Conservation (phyloP, 352 stramenopile species). For the Globisporangium splendens region DNA sequence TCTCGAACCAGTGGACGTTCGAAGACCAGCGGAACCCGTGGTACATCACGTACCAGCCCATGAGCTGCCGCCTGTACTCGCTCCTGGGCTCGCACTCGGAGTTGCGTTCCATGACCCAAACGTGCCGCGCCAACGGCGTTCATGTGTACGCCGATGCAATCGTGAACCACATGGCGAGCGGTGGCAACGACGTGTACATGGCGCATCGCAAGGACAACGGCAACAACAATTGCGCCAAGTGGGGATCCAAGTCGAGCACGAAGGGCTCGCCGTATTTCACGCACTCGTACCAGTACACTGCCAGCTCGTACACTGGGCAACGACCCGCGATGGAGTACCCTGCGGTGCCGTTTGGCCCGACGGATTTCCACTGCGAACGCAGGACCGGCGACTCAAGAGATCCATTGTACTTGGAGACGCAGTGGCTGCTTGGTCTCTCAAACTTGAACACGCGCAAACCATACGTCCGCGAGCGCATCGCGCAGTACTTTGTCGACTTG, state of each 20-base stretch:
- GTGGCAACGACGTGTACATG: slow-evolving; percentile 20
- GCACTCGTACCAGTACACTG: slow-evolving; percentile 28
- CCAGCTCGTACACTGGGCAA: slow-evolving; percentile 35
- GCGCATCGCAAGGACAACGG: slow-evolving; percentile 14
- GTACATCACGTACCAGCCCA: slow-evolving; percentile 40
- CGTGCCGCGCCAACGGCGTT: slow-evolving; percentile 32
- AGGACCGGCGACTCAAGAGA: slow-evolving; percentile 34
- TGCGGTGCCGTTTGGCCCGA: slow-evolving; percentile 47
- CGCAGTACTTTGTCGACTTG: slow-evolving; percentile 66
- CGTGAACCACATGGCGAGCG: slow-evolving; percentile 24
- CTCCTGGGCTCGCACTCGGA: slow-evolving; percentile 30
- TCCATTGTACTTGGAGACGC: slow-evolving; percentile 28
- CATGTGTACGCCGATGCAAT: slow-evolving; percentile 29
- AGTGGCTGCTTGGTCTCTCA: slow-evolving; percentile 42
- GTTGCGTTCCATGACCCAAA: slow-evolving; percentile 38
- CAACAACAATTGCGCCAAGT: slow-evolving; percentile 13
- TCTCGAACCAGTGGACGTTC: slow-evolving; percentile 23
- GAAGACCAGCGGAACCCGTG: slow-evolving; percentile 35
- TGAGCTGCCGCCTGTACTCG: slow-evolving; percentile 34
- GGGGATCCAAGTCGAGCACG: slow-evolving; percentile 19
- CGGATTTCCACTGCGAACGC: slow-evolving; percentile 64
- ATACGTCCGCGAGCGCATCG: slow-evolving; percentile 57
- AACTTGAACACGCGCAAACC: slow-evolving; percentile 56
- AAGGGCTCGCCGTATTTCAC: slow-evolving; percentile 20
- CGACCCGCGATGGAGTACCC: slow-evolving; percentile 52